Evolutionary conservation across 768 basidiomycete genomes (phyloP).

Genomic region (Chiua virens): DNA sequence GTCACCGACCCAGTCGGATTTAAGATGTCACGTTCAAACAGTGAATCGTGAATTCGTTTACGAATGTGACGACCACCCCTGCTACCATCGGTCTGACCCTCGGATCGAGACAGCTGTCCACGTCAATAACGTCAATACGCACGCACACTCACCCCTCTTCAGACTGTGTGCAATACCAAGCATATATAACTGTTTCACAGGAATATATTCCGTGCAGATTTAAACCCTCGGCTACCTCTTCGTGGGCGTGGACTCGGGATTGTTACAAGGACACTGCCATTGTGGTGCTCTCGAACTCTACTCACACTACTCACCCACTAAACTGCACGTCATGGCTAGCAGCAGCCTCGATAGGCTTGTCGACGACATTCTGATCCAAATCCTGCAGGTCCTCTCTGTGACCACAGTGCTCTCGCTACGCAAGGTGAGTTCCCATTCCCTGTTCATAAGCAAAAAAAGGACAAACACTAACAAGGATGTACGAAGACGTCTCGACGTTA

Average conservation of each 20-base stretch:
- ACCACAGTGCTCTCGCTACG: slow-evolving; percentile 22
- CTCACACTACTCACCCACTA: background rate
- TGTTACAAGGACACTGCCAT: background rate
- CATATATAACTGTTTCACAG: slow-evolving; percentile 1
- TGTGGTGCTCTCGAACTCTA: slow-evolving; percentile 3
- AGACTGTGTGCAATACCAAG: background rate
- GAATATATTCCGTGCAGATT: background rate
- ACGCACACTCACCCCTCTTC: background rate
- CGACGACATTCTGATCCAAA: slow-evolving; percentile 27
- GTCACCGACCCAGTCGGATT: background rate
- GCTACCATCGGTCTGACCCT: background rate
- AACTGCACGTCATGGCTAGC: background rate
- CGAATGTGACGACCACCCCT: too few relatives aligned
- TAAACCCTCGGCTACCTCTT: background rate
- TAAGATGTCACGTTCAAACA: background rate
- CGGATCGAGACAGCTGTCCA: background rate
- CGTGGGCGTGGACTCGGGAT: background rate
- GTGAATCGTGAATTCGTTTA: background rate
- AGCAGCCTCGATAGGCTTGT: slow-evolving; percentile 23
- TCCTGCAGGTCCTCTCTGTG: slow-evolving; percentile 15
- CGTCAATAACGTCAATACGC: too few relatives aligned
- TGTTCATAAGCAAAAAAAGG: background rate
- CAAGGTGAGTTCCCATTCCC: slow-evolving; percentile 12
- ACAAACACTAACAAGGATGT: background rate
- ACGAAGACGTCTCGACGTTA: slow-evolving; percentile 29